Evolutionary conservation across 768 basidiomycete genomes (phyloP).

Genomic region (Nidularia pulvinata): DNA sequence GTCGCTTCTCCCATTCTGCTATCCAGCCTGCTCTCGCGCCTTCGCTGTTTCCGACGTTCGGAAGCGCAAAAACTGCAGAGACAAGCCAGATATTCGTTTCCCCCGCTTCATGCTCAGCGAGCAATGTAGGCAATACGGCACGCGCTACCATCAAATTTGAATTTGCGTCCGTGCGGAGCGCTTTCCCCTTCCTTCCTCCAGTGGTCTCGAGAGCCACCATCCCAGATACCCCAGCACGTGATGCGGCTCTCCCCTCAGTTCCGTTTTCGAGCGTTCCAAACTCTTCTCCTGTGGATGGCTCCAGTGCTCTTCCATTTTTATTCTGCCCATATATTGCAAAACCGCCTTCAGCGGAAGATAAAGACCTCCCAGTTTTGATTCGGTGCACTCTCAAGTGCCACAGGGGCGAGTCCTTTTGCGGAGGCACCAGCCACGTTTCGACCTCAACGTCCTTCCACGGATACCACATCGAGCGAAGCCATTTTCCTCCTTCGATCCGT

Average conservation of each 20-base stretch:
- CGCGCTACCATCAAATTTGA: slow-evolving; percentile 68
- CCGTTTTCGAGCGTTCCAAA: slow-evolving; percentile 51
- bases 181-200: slow-evolving; percentile 26
- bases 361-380: slow-evolving; percentile 45
- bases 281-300: slow-evolving; percentile 36
- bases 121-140: slow-evolving; percentile 66
- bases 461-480: slow-evolving; percentile 71
- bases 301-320: slow-evolving; percentile 56
- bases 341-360: slow-evolving; percentile 66
- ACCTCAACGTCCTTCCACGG: slow-evolving; percentile 74
- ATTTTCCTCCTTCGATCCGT: slow-evolving; percentile 46
- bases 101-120: slow-evolving; percentile 40
- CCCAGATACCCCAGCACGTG: slow-evolving; percentile 62
- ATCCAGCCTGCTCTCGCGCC: slow-evolving; percentile 44
- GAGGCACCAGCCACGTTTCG: slow-evolving; percentile 77
- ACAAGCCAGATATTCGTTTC: slow-evolving; percentile 54
- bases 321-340: slow-evolving; percentile 74
- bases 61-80: slow-evolving; percentile 66
- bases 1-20: slow-evolving; percentile 46
- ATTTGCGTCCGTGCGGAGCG: slow-evolving; percentile 72
- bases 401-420: slow-evolving; percentile 49
- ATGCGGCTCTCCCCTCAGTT: slow-evolving; percentile 49
- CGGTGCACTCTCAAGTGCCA: slow-evolving; percentile 77
- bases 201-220: slow-evolving; percentile 45
- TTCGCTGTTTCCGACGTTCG: slow-evolving; percentile 31